Evolutionary conservation across 768 basidiomycete species (phyloP).

Genomic region (Hydnomerulius pinastri): DNA sequence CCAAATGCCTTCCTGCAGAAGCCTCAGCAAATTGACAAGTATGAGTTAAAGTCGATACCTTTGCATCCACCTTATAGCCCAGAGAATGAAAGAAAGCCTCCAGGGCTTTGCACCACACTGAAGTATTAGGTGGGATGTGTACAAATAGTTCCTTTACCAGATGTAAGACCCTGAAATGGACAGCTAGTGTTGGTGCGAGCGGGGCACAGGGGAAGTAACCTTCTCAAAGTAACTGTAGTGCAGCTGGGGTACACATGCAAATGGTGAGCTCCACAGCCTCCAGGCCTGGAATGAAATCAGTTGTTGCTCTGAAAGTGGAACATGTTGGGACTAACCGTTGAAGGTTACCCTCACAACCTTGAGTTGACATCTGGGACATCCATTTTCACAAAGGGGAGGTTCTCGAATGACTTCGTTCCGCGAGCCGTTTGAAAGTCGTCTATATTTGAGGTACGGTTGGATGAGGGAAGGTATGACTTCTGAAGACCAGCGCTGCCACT

Average conservation of each 20-base stretch:
- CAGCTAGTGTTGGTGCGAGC: slow-evolving; percentile 29
- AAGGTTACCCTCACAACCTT: slow-evolving; percentile 3
- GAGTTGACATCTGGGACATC: not conserved
- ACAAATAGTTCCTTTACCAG: slow-evolving; percentile 30
- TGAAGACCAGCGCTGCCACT: slow-evolving; percentile 6
- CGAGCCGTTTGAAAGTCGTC: not conserved
- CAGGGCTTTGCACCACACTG: slow-evolving; percentile 29
- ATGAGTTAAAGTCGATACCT: slow-evolving; percentile 9
- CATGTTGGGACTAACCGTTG: not conserved
- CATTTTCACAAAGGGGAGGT: not conserved
- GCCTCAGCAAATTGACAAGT: not conserved
- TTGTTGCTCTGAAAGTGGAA: not conserved
- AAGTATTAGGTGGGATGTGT: slow-evolving; percentile 26
- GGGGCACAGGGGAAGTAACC: slow-evolving; percentile 34
- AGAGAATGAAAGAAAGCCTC: slow-evolving; percentile 21
- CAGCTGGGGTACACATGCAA: slow-evolving; percentile 8
- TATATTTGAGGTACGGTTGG: slow-evolving; percentile 2
- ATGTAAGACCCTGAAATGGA: slow-evolving; percentile 32
- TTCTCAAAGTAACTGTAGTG: slow-evolving; percentile 24
- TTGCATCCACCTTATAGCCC: slow-evolving; percentile 20
- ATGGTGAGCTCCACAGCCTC: not conserved
- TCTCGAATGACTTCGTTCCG: not conserved
- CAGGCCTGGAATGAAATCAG: slow-evolving; percentile 1
- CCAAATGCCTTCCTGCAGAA: slow-evolving; percentile 23
- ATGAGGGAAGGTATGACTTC: slow-evolving; percentile 9